These are phyloP conservation scores for Schwanniomyces sp. DNA, from an alignment of 805 yeast genomes.

Conservation along the genomic window DNA sequence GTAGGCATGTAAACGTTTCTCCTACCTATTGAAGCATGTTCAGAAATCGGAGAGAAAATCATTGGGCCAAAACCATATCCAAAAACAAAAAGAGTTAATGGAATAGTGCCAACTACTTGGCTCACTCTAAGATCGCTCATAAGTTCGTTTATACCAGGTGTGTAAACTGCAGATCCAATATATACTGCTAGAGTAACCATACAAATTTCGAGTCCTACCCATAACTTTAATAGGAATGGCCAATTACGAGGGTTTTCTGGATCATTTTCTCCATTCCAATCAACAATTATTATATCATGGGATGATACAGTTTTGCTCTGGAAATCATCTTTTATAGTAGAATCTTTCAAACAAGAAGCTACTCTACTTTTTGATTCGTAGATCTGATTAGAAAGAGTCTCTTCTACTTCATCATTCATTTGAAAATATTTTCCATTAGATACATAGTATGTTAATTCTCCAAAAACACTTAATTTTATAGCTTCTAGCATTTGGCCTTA, in stretches of 20 bases:
- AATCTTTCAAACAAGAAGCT: too few species aligned
- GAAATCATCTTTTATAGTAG: too few species aligned
- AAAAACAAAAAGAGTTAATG: conserved; percentile 44
- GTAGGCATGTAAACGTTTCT: conserved; percentile 45
- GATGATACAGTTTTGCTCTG: too few species aligned
- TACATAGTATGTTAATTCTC: too few species aligned
- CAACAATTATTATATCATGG: conserved; percentile 16
- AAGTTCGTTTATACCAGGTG: conserved; percentile 48
- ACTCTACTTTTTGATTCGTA: too few species aligned
- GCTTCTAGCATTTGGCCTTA: too few species aligned
- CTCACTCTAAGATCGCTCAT: conserved; percentile 42
- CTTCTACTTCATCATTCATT: too few species aligned
- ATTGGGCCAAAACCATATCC: conserved; percentile 65
- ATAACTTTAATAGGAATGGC: conserved; percentile 36
- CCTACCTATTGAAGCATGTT: conserved; percentile 49
- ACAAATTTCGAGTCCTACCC: conserved; percentile 35
- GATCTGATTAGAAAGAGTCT: too few species aligned
- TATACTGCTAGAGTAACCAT: conserved; percentile 51
- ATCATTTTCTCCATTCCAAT: conserved; percentile 39
- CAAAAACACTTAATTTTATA: too few species aligned
- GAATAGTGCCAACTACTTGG: conserved; percentile 40
- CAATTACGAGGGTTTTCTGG: conserved; percentile 55
- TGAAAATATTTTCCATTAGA: too few species aligned
- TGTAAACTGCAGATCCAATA: conserved; percentile 51
- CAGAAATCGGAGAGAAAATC: conserved; percentile 55